Evolutionary conservation across 805 yeast genomes (phyloP).

Genomic region (Yamadazyma nakazawae): DNA sequence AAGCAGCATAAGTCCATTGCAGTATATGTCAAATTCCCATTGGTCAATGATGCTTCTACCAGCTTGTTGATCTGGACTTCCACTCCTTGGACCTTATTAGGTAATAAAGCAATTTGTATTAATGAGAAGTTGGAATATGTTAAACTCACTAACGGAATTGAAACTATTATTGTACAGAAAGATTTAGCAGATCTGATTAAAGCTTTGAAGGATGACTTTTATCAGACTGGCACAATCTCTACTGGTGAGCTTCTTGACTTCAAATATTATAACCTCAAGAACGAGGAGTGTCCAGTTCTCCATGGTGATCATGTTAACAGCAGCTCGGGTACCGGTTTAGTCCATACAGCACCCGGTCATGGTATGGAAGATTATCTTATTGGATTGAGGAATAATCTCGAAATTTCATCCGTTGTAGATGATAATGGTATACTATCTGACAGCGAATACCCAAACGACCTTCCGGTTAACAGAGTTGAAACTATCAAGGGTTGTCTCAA

Average conservation of each 20-base stretch:
- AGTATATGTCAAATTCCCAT: constrained; percentile 64
- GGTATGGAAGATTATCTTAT: constrained; percentile 88
- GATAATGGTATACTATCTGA: constrained; percentile 64
- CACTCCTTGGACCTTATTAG: constrained; percentile 95
- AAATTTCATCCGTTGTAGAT: constrained; percentile 76
- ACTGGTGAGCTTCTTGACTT: constrained; percentile 1
- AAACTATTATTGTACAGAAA: constrained; percentile 54
- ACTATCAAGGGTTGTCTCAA: constrained; percentile 51
- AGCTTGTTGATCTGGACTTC: constrained; percentile 83
- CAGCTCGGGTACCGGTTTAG: constrained; percentile 88
- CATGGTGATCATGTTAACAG: constrained; percentile 81
- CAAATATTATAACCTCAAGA: constrained; percentile 31
- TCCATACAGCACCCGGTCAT: constrained; percentile 97
- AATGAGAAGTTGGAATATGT: constrained; percentile 59
- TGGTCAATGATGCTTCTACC: constrained; percentile 11
- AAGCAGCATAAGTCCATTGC: constrained; percentile 69
- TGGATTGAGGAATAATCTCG: constrained; percentile 56
- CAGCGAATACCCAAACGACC: constrained; percentile 42
- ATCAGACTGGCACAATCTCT: neutral
- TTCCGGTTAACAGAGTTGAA: constrained; percentile 31
- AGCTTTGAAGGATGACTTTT: constrained; percentile 15
- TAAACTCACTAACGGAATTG: constrained; percentile 35
- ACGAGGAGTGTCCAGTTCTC: constrained; percentile 53
- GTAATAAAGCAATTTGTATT: constrained; percentile 80
- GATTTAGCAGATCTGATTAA: constrained; percentile 43